Evolutionary conservation across 176 grass and related monocot genomes (phyloP).

Genomic region (Poa pratensis): DNA sequence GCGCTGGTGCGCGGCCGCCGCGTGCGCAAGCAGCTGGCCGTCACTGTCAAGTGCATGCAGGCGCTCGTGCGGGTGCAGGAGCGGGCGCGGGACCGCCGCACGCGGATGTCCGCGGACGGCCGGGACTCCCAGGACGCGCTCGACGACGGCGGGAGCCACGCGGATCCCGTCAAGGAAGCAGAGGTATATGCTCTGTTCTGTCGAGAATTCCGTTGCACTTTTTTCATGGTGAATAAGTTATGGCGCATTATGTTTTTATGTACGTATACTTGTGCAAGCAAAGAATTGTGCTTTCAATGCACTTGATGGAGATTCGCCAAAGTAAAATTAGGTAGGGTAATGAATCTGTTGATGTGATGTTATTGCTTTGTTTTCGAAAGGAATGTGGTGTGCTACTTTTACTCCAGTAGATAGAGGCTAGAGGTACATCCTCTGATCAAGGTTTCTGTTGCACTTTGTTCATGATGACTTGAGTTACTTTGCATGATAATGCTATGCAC

Average conservation of each 20-base stretch:
- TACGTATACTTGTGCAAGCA: neutral
- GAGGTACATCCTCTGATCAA: too few relatives aligned
- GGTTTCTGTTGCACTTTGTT: too few relatives aligned
- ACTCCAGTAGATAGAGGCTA: slow-evolving; percentile 6
- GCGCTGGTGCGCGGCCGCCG: slow-evolving; percentile 79
- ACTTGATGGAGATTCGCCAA: neutral
- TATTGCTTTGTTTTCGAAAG: neutral
- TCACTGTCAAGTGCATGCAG: slow-evolving; percentile 85
- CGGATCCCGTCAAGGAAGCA: slow-evolving; percentile 66
- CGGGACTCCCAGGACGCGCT: slow-evolving; percentile 38
- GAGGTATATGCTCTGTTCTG: slow-evolving; percentile 47
- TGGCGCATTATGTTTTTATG: neutral
- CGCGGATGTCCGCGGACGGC: slow-evolving; percentile 45
- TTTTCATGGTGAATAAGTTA: neutral
- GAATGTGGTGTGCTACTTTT: neutral
- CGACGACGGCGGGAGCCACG: slow-evolving; percentile 33
- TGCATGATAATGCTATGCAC: too few relatives aligned
- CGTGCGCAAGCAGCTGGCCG: slow-evolving; percentile 79
- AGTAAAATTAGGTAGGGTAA: neutral
- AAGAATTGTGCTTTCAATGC: neutral
- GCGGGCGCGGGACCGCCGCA: slow-evolving; percentile 60
- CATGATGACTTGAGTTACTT: too few relatives aligned
- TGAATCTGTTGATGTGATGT: neutral
- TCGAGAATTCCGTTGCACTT: neutral
- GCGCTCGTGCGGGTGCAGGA: slow-evolving; percentile 73